Conservation (phyloP, 306 rosid genomes). For the Geum urbanum region DNA sequence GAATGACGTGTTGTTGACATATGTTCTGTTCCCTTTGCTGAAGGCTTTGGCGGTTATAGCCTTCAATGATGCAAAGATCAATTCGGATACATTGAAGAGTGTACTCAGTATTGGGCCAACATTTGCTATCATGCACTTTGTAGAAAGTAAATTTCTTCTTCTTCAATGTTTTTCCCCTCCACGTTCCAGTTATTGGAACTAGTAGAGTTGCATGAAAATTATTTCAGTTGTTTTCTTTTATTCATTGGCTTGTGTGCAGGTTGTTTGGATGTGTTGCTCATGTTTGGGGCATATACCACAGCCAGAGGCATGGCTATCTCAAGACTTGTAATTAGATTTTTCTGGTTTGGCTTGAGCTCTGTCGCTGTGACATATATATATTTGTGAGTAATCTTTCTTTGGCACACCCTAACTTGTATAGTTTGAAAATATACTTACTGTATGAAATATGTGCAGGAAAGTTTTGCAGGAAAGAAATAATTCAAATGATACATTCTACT, state of each 20-base stretch:
- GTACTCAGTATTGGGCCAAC: conserved; percentile 88
- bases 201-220: background rate
- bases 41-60: conserved; percentile 87
- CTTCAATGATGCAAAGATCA: conserved; percentile 47
- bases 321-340: conserved; percentile 81
- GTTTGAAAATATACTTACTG: conserved; percentile 3
- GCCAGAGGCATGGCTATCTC: conserved; percentile 99
- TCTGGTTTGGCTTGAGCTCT: conserved; percentile 88
- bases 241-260: conserved; percentile 36
- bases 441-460: conserved; percentile 59
- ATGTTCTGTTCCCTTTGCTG: conserved; percentile 25
- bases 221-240: conserved; percentile 6
- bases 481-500: conserved; percentile 71
- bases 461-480: conserved; percentile 77
- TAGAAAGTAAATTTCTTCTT: conserved; percentile 51
- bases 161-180: background rate
- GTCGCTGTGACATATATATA: conserved; percentile 64
- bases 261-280: conserved; percentile 79
- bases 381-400: conserved; percentile 50
- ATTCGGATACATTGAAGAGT: conserved; percentile 63
- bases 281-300: conserved; percentile 84
- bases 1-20: conserved; percentile 14
- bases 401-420: background rate
- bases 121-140: conserved; percentile 78
- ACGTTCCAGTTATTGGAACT: conserved; percentile 14